Percentiles rank a stretch among this genome's conserved stretches.
Evolutionary conservation across 257 asterid species (phyloP).

Genomic region (Solanum gandarillasii): DNA sequence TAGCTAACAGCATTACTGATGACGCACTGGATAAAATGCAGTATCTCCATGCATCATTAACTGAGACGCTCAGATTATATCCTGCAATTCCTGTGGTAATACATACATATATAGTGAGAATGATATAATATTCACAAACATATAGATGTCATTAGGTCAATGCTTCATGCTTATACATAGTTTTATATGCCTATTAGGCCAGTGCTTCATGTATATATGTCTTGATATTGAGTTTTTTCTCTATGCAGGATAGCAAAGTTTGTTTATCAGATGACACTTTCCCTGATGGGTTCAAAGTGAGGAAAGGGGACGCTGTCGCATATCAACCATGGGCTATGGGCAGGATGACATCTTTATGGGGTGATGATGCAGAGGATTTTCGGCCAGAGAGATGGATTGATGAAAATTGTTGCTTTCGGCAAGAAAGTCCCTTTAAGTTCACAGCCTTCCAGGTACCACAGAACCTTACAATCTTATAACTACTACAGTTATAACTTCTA

Average conservation of each 20-base stretch:
- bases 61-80: slow-evolving; percentile 50
- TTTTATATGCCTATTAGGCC: background rate
- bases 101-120: background rate
- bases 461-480: background rate
- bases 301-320: slow-evolving; percentile 31
- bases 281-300: slow-evolving; percentile 42
- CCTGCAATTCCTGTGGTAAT: slow-evolving; percentile 59
- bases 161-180: background rate
- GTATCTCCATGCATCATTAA: slow-evolving; percentile 40
- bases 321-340: slow-evolving; percentile 58
- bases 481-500: background rate
- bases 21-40: slow-evolving; percentile 33
- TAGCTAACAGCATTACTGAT: slow-evolving; percentile 22
- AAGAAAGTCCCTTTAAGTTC: slow-evolving; percentile 40
- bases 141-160: background rate
- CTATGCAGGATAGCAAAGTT: slow-evolving; percentile 29
- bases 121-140: background rate
- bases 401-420: slow-evolving; percentile 26
- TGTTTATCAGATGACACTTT: slow-evolving; percentile 37
- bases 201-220: background rate
- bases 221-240: background rate
- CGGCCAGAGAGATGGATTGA: slow-evolving; percentile 51
- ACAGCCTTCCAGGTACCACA: slow-evolving; percentile 42
- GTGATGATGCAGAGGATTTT: slow-evolving; percentile 32
- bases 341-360: slow-evolving; percentile 50